phyloP scores from a whole-genome alignment of 768 basidiomycete species.

The Leccinum olivaceopallidum region DNA sequence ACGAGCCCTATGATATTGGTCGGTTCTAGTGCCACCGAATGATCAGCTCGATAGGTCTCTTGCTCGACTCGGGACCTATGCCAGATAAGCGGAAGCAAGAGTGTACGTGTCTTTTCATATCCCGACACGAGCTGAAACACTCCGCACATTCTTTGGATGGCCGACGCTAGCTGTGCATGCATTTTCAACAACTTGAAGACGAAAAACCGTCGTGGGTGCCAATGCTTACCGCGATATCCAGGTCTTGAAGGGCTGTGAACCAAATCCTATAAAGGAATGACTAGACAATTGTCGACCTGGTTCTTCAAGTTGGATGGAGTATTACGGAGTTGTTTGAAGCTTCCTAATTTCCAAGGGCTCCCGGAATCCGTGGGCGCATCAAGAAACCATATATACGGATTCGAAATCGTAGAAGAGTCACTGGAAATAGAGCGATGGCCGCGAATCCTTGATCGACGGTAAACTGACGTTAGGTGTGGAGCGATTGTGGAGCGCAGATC shows the following conservation, averaged over 20 bases:
- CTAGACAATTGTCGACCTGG: not conserved
- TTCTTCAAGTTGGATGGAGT: not conserved
- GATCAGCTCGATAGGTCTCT: not conserved
- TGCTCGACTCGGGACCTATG: not conserved
- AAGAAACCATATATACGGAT: not conserved
- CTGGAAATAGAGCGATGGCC: not conserved
- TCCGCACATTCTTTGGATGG: constrained; percentile 7
- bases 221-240: not conserved
- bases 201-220: not conserved
- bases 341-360: not conserved
- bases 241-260: not conserved
- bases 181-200: not conserved
- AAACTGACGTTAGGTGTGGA: not conserved
- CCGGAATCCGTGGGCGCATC: not conserved
- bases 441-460: constrained; percentile 19
- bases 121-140: constrained; percentile 13
- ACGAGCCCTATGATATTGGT: not conserved
- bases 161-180: not conserved
- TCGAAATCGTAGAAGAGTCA: not conserved
- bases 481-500: constrained; percentile 3
- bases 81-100: not conserved
- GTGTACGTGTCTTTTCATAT: constrained; percentile 15
- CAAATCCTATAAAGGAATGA: not conserved
- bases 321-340: not conserved
- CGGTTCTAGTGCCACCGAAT: not conserved